Conservation (phyloP, 306 rosid species). For the Alnus rubra region DNA sequence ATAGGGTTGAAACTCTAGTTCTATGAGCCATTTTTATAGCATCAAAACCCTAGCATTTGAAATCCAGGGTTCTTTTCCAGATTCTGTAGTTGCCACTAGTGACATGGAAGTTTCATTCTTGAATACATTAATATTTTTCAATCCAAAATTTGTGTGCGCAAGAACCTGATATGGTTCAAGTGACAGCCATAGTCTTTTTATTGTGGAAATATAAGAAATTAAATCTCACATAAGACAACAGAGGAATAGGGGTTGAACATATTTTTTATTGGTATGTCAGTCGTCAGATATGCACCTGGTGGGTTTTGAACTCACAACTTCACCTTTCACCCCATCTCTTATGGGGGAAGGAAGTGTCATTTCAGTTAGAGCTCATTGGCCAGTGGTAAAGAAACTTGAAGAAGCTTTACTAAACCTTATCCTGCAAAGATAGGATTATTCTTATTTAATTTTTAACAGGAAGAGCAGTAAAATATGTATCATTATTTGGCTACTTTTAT, state of each 20-base stretch:
- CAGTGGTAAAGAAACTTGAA: background rate
- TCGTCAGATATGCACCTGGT: background rate
- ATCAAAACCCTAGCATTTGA: no score
- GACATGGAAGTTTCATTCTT: no score
- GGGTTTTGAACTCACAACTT: background rate
- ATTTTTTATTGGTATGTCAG: background rate
- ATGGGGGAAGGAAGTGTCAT: background rate
- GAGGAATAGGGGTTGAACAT: no score
- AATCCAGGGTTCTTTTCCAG: no score
- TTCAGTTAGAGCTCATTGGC: background rate
- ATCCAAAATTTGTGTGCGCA: no score
- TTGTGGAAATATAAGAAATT: no score
- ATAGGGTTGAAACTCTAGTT: background rate
- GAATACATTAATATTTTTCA: no score
- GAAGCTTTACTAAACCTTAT: background rate
- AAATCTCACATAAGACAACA: no score
- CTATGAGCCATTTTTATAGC: no score
- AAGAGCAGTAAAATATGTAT: background rate
- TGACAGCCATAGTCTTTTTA: no score
- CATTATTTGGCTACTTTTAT: background rate
- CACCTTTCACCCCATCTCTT: background rate
- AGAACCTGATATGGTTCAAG: no score
- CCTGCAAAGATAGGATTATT: background rate
- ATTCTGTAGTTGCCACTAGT: no score
- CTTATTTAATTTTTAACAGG: background rate